A percentile compares a stretch with the other conserved stretches of the same genome.
These are phyloP conservation scores for Dianthus caryophyllus DNA, from an alignment of 148 eudicot species.

Conservation along the genomic window DNA sequence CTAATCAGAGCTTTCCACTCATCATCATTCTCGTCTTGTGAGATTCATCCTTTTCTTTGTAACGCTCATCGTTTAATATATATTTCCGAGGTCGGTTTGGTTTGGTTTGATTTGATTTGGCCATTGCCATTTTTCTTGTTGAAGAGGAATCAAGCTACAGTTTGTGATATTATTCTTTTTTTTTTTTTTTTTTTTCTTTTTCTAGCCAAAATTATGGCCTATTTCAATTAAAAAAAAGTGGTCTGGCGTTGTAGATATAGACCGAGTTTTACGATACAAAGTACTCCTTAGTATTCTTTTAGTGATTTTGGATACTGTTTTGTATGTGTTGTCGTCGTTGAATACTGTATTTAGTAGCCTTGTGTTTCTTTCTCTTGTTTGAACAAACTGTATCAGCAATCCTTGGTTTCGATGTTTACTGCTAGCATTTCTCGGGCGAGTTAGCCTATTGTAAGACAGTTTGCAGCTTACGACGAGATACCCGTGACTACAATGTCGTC, in stretches of 20 bases:
- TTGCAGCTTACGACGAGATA: too few relatives aligned
- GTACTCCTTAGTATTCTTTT: constrained; percentile 1
- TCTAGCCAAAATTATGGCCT: constrained; percentile 31
- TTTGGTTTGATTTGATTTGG: constrained; percentile 20
- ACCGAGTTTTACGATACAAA: constrained; percentile 11
- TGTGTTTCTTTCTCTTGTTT: background rate
- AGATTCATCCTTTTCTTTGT: constrained; percentile 12
- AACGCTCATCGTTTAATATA: constrained; percentile 8
- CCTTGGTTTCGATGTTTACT: too few relatives aligned
- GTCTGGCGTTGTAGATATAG: constrained; percentile 30
- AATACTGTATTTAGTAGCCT: background rate
- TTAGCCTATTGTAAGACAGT: too few relatives aligned
- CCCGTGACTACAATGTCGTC: too few relatives aligned
- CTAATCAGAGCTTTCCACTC: background rate
- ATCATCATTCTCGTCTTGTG: background rate
- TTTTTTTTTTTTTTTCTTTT: background rate
- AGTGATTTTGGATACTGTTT: constrained; percentile 7
- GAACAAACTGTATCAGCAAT: too few relatives aligned
- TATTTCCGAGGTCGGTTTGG: constrained; percentile 18
- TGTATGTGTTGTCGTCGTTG: background rate
- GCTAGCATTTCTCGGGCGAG: too few relatives aligned
- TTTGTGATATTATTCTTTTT: constrained; percentile 13
- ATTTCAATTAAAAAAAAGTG: constrained; percentile 22
- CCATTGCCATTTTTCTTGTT: constrained; percentile 17
- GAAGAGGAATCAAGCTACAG: constrained; percentile 5